A percentile compares a stretch with the other conserved stretches of the same genome.
Conservation (phyloP, 2,329 filamentous ascomycete species). For the Xylaria sp. region DNA sequence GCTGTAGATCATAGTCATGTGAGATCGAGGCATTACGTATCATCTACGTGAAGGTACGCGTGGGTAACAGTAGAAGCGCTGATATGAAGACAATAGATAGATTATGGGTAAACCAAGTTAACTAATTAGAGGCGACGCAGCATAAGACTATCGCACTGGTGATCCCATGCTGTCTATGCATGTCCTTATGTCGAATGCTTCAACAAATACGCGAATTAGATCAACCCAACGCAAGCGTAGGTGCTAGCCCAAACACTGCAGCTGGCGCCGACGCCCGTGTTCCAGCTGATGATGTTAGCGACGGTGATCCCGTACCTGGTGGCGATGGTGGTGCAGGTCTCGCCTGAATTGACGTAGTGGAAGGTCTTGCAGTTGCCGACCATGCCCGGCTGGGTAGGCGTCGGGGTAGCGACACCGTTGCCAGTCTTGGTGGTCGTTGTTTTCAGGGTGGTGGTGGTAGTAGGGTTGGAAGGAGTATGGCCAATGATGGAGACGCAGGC, state of each 20-base stretch:
- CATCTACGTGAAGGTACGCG: no score
- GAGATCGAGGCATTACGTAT: no score
- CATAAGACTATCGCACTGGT: no score
- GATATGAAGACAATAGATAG: no score
- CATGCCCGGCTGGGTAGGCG: slow-evolving; percentile 15
- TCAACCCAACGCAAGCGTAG: slow-evolving; percentile 5
- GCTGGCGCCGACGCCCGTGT: slow-evolving; percentile 8
- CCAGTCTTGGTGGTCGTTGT: slow-evolving; percentile 10
- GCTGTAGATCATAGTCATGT: no score
- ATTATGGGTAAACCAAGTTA: no score
- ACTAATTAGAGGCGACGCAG: no score
- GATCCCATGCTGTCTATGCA: slow-evolving; percentile 3
- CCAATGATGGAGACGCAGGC: slow-evolving; percentile 14
- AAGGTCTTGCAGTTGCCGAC: slow-evolving; percentile 18
- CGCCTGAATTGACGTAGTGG: slow-evolving; percentile 1
- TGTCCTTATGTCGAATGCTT: slow-evolving; percentile 6
- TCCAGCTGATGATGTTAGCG: slow-evolving; percentile 18
- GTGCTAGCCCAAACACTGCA: slow-evolving; percentile 4
- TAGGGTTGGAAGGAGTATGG: not conserved
- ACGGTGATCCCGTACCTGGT: not conserved
- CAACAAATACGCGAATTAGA: slow-evolving; percentile 2
- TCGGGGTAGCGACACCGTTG: slow-evolving; percentile 17
- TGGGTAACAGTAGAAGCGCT: no score
- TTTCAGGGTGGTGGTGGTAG: slow-evolving; percentile 5
- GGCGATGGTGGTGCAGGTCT: slow-evolving; percentile 13